Evolutionary conservation across 192 early-diverging fungal genomes (phyloP).

Genomic region (Podila epicladia): DNA sequence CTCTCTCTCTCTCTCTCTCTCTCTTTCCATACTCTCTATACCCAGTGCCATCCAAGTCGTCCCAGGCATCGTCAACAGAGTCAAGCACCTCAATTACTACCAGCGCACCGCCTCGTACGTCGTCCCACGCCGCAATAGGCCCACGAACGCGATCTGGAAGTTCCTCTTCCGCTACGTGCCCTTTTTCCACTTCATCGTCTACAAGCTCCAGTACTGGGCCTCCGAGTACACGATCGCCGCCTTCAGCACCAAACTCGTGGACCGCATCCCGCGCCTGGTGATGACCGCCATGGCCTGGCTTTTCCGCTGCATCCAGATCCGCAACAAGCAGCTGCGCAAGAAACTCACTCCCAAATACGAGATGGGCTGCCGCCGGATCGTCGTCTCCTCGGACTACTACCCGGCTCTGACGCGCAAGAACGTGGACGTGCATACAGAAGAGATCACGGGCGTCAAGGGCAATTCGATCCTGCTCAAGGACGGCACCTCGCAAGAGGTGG

Average conservation of each 20-base stretch:
- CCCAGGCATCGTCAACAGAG: conserved; percentile 55
- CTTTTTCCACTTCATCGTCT: conserved; percentile 40
- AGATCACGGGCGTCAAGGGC: conserved; percentile 34
- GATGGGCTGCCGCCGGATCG: conserved; percentile 54
- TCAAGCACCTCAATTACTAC: conserved; percentile 52
- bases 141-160: conserved; percentile 42
- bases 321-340: conserved; percentile 29
- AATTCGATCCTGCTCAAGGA: conserved; percentile 40
- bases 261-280: conserved; percentile 13
- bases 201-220: conserved; percentile 42
- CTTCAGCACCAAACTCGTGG: conserved; percentile 37
- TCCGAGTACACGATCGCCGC: conserved; percentile 37
- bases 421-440: conserved; percentile 27
- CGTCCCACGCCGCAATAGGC: conserved; percentile 36
- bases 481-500: conserved; percentile 48
- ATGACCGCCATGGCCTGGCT: conserved; percentile 24
- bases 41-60: conserved; percentile 58
- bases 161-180: conserved; percentile 57
- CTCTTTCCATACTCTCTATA: background rate
- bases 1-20: background rate
- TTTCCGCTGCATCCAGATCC: conserved; percentile 29
- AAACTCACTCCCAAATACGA: conserved; percentile 60
- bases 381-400: conserved; percentile 43
- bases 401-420: conserved; percentile 44
- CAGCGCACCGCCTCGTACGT: conserved; percentile 63